Conservation (phyloP, 2,329 filamentous ascomycete species). For the Colletotrichum sp. region DNA sequence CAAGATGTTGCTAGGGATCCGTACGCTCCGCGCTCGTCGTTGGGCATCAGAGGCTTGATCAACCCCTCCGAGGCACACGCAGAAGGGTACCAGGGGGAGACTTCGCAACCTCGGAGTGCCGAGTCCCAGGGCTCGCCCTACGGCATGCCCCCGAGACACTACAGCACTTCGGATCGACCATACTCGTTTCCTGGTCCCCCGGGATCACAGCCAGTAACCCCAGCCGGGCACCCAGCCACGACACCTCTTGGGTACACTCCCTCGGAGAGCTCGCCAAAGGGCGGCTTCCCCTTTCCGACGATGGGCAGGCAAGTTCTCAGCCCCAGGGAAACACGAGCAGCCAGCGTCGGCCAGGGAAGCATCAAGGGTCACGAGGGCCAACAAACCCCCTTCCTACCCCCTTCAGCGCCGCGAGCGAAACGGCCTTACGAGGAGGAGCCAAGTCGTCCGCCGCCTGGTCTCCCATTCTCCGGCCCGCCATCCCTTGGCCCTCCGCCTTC, state of each 20-base stretch:
- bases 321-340: conserved; percentile 32
- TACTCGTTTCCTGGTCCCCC: conserved; percentile 28
- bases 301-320: conserved; percentile 34
- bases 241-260: conserved; percentile 31
- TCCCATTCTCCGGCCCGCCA: conserved; percentile 12
- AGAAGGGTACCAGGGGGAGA: conserved; percentile 22
- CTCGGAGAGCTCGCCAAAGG: conserved; percentile 36
- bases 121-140: conserved; percentile 23
- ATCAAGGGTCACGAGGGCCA: conserved; percentile 30
- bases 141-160: conserved; percentile 25
- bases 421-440: conserved; percentile 4
- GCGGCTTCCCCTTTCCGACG: conserved; percentile 33
- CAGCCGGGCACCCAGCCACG: conserved; percentile 26
- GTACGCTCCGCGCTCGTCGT: conserved; percentile 15
- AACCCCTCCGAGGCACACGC: conserved; percentile 38
- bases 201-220: conserved; percentile 37
- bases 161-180: conserved; percentile 22
- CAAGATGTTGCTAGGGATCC: conserved; percentile 22
- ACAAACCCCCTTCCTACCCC: conserved; percentile 28
- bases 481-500: conserved; percentile 22
- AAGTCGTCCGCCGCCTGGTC: background rate
- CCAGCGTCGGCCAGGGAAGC: conserved; percentile 30
- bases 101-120: conserved; percentile 20
- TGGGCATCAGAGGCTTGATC: conserved; percentile 43
- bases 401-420: conserved; percentile 23